Base-by-base conservation (phyloP, 139 green algal genomes). In the Spirogloea muscicola region DNA sequence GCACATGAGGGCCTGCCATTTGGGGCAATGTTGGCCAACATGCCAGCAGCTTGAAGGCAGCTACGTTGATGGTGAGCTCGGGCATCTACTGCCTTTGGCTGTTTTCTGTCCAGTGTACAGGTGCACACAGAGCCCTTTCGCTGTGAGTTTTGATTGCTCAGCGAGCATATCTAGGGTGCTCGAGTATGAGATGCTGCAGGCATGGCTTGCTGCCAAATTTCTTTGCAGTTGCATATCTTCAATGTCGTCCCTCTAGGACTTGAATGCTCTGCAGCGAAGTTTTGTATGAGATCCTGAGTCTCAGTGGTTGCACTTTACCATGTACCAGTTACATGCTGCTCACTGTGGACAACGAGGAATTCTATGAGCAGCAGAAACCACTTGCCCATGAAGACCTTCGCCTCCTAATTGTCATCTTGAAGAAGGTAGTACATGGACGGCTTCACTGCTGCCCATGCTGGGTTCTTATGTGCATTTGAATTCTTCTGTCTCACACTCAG, bases 51-150 rank as follows among this genome's bases (percentile, higher is more conserved):
- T n/a, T n/a, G n/a, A n/a, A n/a, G n/a, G n/a, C n/a, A n/a, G n/a
- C n/a, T n/a, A n/a, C n/a, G n/a, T n/a, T n/a, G n/a, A n/a, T n/a
- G n/a, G n/a, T n/a, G n/a, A n/a, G n/a, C n/a, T n/a, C n/a, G n/a
- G n/a, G n/a, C n/a, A n/a, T n/a, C 31, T 72, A 40, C 63, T 72
- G 37, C 63, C 63, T n/a, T 40, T 72, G 3, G 63, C 38, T 10
- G 29, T 72, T 36, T 72, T 72, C 39, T 72, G 63, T 16, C 63
- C 63, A 33, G 63, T 72, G 25, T 72, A 72, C 63, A 51, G 63
- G 63, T 72, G 63, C 42, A 6, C 29, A 55, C 60, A 18, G 9
- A 37, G 9, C 13, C 18, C 21, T 52, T 18, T 21, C 16, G 21
- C 33, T 18, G 21, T 9, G 21, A 38, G 6, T 6, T 25, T 61